Conservation (phyloP, 345 rosid species). For the Citrus sinensis region DVS_A1.0 CM039169.1:33309001-33309500, state of each 20-base stretch:
- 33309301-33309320: constrained; percentile 95
- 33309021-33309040: constrained; percentile 93
- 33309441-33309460: constrained; percentile 83
- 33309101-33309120: constrained; percentile 97
- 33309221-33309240: background rate
- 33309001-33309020: constrained; percentile 94
- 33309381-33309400: constrained; percentile 80
- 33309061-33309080: constrained; percentile 80
- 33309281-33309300: constrained; percentile 91
- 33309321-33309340: constrained; percentile 99
- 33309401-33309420: constrained; percentile 83
- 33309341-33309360: constrained; percentile 94
- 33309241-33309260: background rate
- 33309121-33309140: constrained; percentile 85
- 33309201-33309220: constrained; percentile 7
- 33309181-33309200: constrained; percentile 6
- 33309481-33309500: constrained; percentile 94
- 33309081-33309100: constrained; percentile 99
- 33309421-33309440: constrained; percentile 78
- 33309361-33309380: constrained; percentile 92
- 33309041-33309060: constrained; percentile 94
- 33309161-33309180: constrained; percentile 58
- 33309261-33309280: constrained; percentile 70
- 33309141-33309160: constrained; percentile 82
- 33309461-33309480: constrained; percentile 90